phyloP scores from a whole-genome alignment of 805 yeast species.

The Candida succiphila region DNA sequence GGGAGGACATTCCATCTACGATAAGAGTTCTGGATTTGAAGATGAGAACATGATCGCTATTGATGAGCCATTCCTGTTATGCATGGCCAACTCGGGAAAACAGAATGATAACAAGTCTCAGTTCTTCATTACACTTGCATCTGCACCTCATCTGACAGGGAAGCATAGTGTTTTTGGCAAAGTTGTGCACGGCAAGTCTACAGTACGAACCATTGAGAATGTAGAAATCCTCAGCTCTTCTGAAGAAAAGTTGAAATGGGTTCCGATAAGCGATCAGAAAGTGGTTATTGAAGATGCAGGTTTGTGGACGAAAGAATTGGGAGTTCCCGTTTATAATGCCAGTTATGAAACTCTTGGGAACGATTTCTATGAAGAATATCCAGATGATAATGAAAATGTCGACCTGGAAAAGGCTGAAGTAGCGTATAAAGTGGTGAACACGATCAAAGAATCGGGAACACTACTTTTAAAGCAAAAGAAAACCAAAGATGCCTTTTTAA shows the following conservation, averaged over 20 bases:
- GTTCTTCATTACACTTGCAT: slow-evolving; percentile 60
- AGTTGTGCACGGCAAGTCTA: slow-evolving; percentile 59
- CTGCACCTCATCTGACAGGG: slow-evolving; percentile 66
- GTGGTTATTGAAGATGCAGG: slow-evolving; percentile 53
- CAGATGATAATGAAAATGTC: slow-evolving; percentile 62
- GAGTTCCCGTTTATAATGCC: slow-evolving; percentile 52
- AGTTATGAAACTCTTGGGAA: slow-evolving; percentile 54
- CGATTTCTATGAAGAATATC: slow-evolving; percentile 67
- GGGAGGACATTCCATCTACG: slow-evolving; percentile 36
- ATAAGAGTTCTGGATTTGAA: slow-evolving; percentile 25
- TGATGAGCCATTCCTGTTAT: slow-evolving; percentile 41
- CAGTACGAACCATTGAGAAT: slow-evolving; percentile 55
- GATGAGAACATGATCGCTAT: slow-evolving; percentile 45
- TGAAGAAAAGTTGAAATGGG: slow-evolving; percentile 8
- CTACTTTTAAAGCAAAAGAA: slow-evolving; percentile 44
- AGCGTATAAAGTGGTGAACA: slow-evolving; percentile 39
- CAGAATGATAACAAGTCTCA: slow-evolving; percentile 53
- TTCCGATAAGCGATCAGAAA: slow-evolving; percentile 27
- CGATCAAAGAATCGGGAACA: slow-evolving; percentile 62
- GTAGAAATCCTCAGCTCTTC: slow-evolving; percentile 27
- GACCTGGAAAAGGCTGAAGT: slow-evolving; percentile 33
- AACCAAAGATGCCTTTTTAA: slow-evolving; percentile 42
- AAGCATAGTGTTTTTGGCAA: slow-evolving; percentile 73
- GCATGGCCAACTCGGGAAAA: slow-evolving; percentile 54
- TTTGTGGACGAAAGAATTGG: slow-evolving; percentile 42